A percentile compares a stretch with the other conserved stretches of the same genome.
Conservation (phyloP, 140 eudicot genomes). For the Senecio squalidus region DNA sequence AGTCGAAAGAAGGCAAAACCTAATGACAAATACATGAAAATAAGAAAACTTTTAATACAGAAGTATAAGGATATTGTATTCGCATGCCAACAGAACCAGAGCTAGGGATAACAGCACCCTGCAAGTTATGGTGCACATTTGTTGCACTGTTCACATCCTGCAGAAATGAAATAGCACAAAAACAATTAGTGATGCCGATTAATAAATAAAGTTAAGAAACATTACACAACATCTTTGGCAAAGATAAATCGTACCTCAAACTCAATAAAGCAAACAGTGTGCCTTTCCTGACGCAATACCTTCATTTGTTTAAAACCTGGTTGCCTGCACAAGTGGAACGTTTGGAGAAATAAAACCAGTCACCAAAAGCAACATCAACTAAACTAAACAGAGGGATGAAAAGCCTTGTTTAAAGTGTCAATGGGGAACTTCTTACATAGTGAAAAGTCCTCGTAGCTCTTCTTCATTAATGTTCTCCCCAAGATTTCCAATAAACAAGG, state of each 20-base stretch:
- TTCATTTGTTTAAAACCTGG: slow-evolving; percentile 98
- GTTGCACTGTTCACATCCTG: slow-evolving; percentile 96
- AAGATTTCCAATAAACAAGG: slow-evolving; percentile 92
- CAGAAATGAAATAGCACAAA: slow-evolving; percentile 11
- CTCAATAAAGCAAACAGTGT: slow-evolving; percentile 97
- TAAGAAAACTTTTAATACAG: not conserved
- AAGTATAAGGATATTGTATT: slow-evolving; percentile 83
- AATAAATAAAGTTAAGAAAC: not conserved
- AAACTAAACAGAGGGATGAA: slow-evolving; percentile 5
- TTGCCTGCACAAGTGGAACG: slow-evolving; percentile 50
- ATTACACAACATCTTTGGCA: not conserved
- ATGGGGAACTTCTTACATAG: slow-evolving; percentile 48
- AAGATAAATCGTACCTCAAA: slow-evolving; percentile 57
- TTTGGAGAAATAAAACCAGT: slow-evolving; percentile 9
- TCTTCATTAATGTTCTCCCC: slow-evolving; percentile 92
- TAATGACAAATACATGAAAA: not conserved
- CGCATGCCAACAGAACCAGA: slow-evolving; percentile 98
- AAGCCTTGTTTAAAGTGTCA: slow-evolving; percentile 1
- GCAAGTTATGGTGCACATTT: slow-evolving; percentile 85
- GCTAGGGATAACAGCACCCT: slow-evolving; percentile 95
- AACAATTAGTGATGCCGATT: slow-evolving; percentile 3
- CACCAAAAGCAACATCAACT: slow-evolving; percentile 1
- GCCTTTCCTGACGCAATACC: slow-evolving; percentile 88
- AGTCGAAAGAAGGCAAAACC: slow-evolving; percentile 11
- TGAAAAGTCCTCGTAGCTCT: slow-evolving; percentile 87